phyloP scores from a whole-genome alignment of 768 basidiomycete genomes.

The Lentinula raphanica region DNA sequence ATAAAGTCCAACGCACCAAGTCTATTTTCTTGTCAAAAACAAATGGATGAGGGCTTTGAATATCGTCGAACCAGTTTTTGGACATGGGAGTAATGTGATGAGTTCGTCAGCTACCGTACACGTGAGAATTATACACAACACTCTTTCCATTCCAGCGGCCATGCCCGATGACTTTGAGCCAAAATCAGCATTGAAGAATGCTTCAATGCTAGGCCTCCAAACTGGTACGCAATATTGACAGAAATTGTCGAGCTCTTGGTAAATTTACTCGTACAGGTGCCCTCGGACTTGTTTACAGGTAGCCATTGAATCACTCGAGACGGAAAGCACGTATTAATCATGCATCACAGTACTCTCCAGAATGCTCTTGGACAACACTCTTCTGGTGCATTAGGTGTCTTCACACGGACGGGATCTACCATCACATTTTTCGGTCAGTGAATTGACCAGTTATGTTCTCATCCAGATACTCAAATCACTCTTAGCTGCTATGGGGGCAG shows the following conservation, averaged over 20 bases:
- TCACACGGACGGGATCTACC: constrained; percentile 83
- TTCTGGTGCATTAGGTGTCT: constrained; percentile 77
- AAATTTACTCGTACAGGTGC: constrained; percentile 25
- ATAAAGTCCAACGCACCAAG: constrained; percentile 9
- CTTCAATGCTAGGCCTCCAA: constrained; percentile 56
- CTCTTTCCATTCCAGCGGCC: background rate
- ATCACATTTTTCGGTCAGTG: constrained; percentile 87
- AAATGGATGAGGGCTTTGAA: constrained; percentile 31
- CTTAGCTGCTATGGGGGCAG: constrained; percentile 71
- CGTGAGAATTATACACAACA: background rate
- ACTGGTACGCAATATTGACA: constrained; percentile 19
- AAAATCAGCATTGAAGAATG: constrained; percentile 51
- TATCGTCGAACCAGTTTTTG: constrained; percentile 31
- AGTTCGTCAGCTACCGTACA: background rate
- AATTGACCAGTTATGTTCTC: background rate
- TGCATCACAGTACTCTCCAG: constrained; percentile 46
- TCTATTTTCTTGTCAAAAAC: constrained; percentile 34
- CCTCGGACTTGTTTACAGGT: constrained; percentile 55
- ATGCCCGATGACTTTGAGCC: constrained; percentile 32
- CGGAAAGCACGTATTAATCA: background rate
- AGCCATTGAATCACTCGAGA: background rate
- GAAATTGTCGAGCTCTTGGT: background rate
- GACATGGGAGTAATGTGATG: background rate
- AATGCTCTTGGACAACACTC: constrained; percentile 77
- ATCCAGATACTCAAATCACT: background rate